phyloP scores from a whole-genome alignment of 345 rosid species.

The Acer yangbiense region DNA sequence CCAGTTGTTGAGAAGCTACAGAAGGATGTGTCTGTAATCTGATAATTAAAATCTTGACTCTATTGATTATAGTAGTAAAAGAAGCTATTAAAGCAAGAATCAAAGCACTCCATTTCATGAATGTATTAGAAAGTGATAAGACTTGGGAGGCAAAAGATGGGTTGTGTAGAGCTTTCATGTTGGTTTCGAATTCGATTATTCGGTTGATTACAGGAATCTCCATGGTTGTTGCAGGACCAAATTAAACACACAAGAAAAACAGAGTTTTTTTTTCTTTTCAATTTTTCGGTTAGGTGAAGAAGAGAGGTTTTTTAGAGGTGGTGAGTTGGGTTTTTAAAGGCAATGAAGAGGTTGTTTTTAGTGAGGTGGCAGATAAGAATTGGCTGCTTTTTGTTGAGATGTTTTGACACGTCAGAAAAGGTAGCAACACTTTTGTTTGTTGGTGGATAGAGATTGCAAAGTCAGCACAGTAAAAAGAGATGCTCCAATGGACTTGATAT shows the following conservation, averaged over 20 bases:
- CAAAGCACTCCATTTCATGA: conserved; percentile 75
- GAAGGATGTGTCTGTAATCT: conserved; percentile 33
- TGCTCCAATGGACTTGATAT: too few species aligned
- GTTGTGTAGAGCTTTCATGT: conserved; percentile 36
- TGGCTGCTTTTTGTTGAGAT: neutral
- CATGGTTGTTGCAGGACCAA: conserved; percentile 30
- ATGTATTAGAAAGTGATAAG: conserved; percentile 35
- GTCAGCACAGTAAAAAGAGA: too few species aligned
- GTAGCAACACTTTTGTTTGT: neutral
- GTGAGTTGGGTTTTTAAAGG: conserved; percentile 30
- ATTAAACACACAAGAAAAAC: neutral
- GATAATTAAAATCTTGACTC: conserved; percentile 44
- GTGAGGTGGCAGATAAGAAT: conserved; percentile 21
- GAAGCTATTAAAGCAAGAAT: conserved; percentile 66
- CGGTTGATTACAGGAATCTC: conserved; percentile 66
- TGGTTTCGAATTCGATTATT: conserved; percentile 60
- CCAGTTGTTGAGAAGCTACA: conserved; percentile 20
- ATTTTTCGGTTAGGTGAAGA: neutral
- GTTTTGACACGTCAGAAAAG: conserved; percentile 28
- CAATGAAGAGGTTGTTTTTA: neutral
- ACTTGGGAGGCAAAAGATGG: conserved; percentile 42
- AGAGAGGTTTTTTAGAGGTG: neutral
- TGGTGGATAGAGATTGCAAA: too few species aligned
- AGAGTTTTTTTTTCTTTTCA: neutral
- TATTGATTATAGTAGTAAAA: conserved; percentile 44